A percentile compares a stretch with the other conserved stretches of the same genome.
Evolutionary conservation across 139 green algal species (phyloP).

Genomic region (Ulvella scutata): DNA sequence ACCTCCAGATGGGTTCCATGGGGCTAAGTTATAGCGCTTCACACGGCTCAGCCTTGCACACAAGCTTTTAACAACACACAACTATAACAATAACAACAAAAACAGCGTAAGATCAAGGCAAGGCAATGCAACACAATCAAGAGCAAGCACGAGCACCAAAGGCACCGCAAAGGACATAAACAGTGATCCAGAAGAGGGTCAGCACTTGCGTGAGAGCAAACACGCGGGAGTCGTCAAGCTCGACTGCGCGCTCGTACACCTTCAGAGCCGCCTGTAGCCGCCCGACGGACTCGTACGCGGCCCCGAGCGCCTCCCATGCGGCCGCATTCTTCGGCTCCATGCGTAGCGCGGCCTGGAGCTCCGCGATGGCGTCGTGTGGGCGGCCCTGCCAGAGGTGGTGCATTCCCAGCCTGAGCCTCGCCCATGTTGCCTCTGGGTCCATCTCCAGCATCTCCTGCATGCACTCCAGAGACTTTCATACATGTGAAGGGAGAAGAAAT

Average conservation of each 20-base stretch:
- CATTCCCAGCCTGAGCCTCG: conserved; percentile 7
- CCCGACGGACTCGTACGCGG: conserved; percentile 26
- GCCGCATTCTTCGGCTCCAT: conserved; percentile 8
- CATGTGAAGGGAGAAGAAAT: too few relatives aligned
- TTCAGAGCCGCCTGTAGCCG: conserved; percentile 37
- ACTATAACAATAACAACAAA: too few relatives aligned
- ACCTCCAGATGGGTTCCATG: too few relatives aligned
- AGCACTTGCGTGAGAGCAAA: conserved; percentile 38
- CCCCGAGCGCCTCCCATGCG: conserved; percentile 51
- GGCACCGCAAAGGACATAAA: too few relatives aligned
- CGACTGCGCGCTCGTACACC: conserved; percentile 38
- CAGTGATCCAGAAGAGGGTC: conserved; percentile 27
- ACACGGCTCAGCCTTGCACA: too few relatives aligned
- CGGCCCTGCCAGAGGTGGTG: neutral
- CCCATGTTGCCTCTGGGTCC: conserved; percentile 11
- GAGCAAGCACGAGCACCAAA: too few relatives aligned
- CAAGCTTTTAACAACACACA: too few relatives aligned
- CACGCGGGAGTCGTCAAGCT: conserved; percentile 32
- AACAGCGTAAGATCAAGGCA: too few relatives aligned
- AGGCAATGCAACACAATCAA: too few relatives aligned
- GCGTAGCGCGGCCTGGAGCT: conserved; percentile 1
- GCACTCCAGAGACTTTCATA: too few relatives aligned
- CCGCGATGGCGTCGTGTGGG: neutral
- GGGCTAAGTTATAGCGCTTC: too few relatives aligned
- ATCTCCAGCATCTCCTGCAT: neutral